Base-by-base conservation (phyloP, 306 rosid genomes). In the Inga laurina region DNA sequence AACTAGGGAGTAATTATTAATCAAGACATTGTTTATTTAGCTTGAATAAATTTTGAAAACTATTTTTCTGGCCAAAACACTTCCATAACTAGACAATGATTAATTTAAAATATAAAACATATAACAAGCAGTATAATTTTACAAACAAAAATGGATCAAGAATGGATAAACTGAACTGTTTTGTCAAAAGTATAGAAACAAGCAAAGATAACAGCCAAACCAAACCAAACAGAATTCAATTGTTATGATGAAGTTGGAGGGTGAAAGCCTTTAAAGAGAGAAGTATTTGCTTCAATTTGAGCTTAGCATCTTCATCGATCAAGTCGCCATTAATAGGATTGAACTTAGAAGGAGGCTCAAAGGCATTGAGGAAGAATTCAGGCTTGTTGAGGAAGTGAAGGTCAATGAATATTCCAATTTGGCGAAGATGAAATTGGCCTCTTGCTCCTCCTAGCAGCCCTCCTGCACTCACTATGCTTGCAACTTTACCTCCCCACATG, bases 371-470 rank as follows among this genome's bases (percentile, higher is more conserved):
- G 85, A 81, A 84, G 61, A 86, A 84, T 84, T 84, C 89, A 5
- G 90, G 91, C 54, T 89, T 91, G 85, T 91, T 91, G 32, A 88
- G 85, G 90, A 89, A 91, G 83, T 89, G 94, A 62, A 91, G 84
- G 77, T 91, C 93, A 39, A 91, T 79, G 80, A 15, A 91, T 15
- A 91, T 83, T 61, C 94, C 93, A 30, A 88, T 84, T 41, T 89
- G 94, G 14, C 93, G 93, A 74, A 91, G 93, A 82, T 89, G 94
- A 56, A 79, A 89, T 19, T 91, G 94, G 9, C 87, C 67, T 39
- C 85, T 75, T 14, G 84, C 91, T 0, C 93, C 94, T 4, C 93
- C 91, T 13, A 45, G 7, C 6, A 4, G 5, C 34, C 76, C 76
- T 72, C 57, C 76, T 12, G 76, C 57, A 24, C 76, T 72, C 3